Percentiles rank a stretch among this genome's conserved stretches.
Evolutionary conservation across 805 yeast species (phyloP).

Genomic region (Metschnikowia cubensis): DNA sequence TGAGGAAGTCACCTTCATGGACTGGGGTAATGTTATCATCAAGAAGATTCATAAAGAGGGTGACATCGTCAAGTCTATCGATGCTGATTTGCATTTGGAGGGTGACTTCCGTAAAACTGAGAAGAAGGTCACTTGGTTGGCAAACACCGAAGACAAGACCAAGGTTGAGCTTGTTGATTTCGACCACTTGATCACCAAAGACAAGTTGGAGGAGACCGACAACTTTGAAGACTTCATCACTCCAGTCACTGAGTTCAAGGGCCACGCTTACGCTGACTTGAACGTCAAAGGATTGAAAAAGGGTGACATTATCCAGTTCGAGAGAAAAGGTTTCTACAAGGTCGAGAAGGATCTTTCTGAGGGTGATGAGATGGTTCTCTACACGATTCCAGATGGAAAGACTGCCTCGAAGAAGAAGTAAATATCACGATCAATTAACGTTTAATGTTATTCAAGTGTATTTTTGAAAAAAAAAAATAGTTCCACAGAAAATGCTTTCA

Average conservation of each 20-base stretch:
- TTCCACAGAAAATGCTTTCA: background rate
- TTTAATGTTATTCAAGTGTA: background rate
- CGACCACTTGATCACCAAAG: constrained; percentile 93
- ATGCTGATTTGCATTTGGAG: constrained; percentile 79
- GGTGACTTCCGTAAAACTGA: constrained; percentile 97
- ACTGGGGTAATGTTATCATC: constrained; percentile 94
- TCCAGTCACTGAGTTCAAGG: constrained; percentile 78
- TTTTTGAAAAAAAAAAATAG: background rate
- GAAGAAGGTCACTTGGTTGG: constrained; percentile 93
- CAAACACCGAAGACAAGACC: constrained; percentile 69
- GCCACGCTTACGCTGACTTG: constrained; percentile 73
- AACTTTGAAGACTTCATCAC: constrained; percentile 90
- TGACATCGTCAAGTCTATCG: constrained; percentile 54
- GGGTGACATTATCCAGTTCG: constrained; percentile 90
- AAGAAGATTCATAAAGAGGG: constrained; percentile 65
- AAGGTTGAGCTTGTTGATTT: constrained; percentile 82
- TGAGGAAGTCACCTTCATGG: constrained; percentile 97
- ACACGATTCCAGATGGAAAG: constrained; percentile 96
- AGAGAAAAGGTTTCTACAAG: constrained; percentile 94
- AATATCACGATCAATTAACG: background rate
- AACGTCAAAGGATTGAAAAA: constrained; percentile 72
- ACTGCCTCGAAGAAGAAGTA: constrained; percentile 35
- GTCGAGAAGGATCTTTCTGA: constrained; percentile 58
- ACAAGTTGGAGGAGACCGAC: constrained; percentile 91
- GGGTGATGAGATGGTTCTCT: constrained; percentile 70